Evolutionary conservation across 2,329 filamentous ascomycete genomes (phyloP), one percentile per base, ranked within the genome.

Genomic region (Cryphonectria nitschkei): DNA sequence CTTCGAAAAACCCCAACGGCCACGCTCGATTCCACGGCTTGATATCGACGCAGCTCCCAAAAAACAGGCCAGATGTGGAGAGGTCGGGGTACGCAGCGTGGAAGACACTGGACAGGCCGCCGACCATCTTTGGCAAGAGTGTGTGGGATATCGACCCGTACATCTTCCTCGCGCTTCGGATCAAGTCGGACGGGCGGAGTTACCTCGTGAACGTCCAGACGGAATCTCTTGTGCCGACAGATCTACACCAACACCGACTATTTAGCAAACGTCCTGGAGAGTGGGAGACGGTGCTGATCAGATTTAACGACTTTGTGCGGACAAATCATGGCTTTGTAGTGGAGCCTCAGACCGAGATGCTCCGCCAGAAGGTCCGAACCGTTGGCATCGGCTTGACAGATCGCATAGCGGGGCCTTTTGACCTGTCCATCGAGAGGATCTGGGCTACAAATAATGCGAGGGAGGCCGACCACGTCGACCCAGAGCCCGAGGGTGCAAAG

Each of bases 181-280:
- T 99, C 76, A 96, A 94, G 80, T 95, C 93, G 3, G 96, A 98
- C 78, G 95, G 94, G 22, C 87, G 96, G 71, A 92, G 93, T 76
- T 99, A 98, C 83, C 93, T 97, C 70, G 89, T 99, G 77, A 99
- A 99, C 81, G 84, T 99, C 22, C 96, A 98, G 84, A 97, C 95
- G 3, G 95, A 99, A 78, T 93, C 93, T 1, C 91, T 99, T 69
- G 93, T 97, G 64, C 93, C 94, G 14, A 95, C 94, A n/a, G 96
- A 99, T 80, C 86, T 99, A 74, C 96, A 98, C 80, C 96, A 99
- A 80, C 96, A 99, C 81, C 87, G 96, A 65, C 82, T 99, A 5
- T 97, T 94, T 75, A 87, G 92, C 11, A 91, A 90, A 77, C 88
- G 89, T 11, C 90, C 93, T 0, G 94, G 94, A 0, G 87, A 95